Evolutionary conservation across 805 yeast genomes (phyloP).

Genomic region (Ogataea saltuana): DNA sequence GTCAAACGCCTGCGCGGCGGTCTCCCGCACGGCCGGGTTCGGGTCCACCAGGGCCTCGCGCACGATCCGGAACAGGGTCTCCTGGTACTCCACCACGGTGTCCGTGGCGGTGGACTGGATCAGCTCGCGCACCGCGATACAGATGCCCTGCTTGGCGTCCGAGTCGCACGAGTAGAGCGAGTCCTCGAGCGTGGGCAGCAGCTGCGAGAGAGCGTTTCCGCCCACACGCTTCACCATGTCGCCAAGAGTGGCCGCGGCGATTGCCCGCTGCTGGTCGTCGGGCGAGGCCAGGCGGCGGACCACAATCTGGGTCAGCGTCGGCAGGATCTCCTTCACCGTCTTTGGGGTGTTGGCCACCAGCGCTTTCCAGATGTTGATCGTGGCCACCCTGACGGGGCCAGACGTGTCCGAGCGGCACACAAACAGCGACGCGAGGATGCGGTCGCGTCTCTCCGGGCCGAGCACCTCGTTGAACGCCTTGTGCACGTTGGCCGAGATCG

Average conservation of each 20-base stretch:
- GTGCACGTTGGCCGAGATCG: constrained; percentile 51
- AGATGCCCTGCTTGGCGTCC: constrained; percentile 94
- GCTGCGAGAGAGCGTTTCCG: constrained; percentile 75
- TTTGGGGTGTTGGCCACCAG: constrained; percentile 94
- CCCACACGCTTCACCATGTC: constrained; percentile 95
- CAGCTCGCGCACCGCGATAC: constrained; percentile 87
- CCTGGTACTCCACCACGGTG: constrained; percentile 64
- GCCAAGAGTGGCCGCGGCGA: constrained; percentile 92
- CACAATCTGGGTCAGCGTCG: constrained; percentile 76
- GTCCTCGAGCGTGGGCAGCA: constrained; percentile 80
- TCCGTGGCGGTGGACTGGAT: constrained; percentile 70
- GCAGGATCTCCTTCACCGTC: constrained; percentile 88
- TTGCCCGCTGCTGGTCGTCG: constrained; percentile 74
- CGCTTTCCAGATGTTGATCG: constrained; percentile 96
- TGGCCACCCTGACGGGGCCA: constrained; percentile 82
- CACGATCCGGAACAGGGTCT: constrained; percentile 68
- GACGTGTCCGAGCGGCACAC: constrained; percentile 92
- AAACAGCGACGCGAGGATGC: constrained; percentile 80
- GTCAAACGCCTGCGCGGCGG: constrained; percentile 92
- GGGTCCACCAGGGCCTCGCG: constrained; percentile 78
- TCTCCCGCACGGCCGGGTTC: constrained; percentile 72
- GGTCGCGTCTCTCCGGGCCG: constrained; percentile 87
- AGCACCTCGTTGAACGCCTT: constrained; percentile 71
- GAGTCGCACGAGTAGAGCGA: constrained; percentile 61
- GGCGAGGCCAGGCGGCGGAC: constrained; percentile 82